Base-by-base conservation (phyloP, 1,284 basidiomycete genomes). In the Ceratobasidium sp. region DNA sequence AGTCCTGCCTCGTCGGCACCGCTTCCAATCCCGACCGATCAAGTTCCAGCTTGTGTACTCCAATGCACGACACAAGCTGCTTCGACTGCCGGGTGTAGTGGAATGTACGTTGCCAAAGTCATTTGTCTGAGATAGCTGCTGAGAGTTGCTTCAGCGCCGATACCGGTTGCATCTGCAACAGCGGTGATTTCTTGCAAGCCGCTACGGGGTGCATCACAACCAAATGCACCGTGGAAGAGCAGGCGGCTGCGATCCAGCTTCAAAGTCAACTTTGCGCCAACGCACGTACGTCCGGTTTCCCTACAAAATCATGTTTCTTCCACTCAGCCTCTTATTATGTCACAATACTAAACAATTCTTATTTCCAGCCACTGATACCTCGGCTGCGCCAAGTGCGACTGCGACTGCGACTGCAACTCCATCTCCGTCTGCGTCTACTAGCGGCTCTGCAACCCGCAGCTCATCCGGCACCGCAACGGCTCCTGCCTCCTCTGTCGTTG, bases 31-130 rank as follows among this genome's bases (percentile, higher is more conserved):
- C 44, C 67, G 5, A 69, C 67, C 5, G 4, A 10, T 53, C 12
- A 60, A 10, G 44, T 72, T 44, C 55, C 33, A 10, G 33, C 12
- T 4, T 73, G 71, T 26, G 42, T 73, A 13, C 42, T 63, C 15
- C 61, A 33, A 23, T 73, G 71, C 58, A n/a, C 40, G 18, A 60
- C 71, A 12, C 58, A 73, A 23, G 56, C 71, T 51, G 71, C 71
- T 15, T 26, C 15, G 20, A 44, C 58, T 13, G 71, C 71, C 26
- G 56, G 71, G 6, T 67, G 64, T 15, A 46, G 42, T 42, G n/a
- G 56, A 23, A 26, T 60, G 56, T 60, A 60, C 20, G 56, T 60
- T 60, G 56, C 6, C 56, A 60, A n/a, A n/a, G n/a, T 28, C 26
- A 7, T 28, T 26, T 28, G 2, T 60, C 26, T 33, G 23, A 55